phyloP scores from a whole-genome alignment of 2,329 filamentous ascomycete genomes.

The Diaporthe sp. region DNA sequence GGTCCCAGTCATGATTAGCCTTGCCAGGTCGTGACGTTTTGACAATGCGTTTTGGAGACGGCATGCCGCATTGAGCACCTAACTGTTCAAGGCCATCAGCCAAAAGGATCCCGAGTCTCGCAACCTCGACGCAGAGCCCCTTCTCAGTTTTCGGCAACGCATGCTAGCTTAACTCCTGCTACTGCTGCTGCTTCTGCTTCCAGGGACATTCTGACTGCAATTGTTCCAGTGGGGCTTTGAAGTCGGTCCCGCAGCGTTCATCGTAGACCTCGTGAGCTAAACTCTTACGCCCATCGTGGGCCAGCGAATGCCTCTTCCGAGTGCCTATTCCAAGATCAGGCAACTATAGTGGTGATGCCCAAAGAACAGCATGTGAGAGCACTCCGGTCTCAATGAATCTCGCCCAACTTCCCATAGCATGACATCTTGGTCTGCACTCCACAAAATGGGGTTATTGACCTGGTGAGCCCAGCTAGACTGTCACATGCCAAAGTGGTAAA shows the following conservation, averaged over 20 bases:
- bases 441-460: background rate
- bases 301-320: background rate
- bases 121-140: background rate
- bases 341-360: background rate
- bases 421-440: too few species aligned
- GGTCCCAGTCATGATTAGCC: background rate
- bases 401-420: background rate
- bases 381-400: background rate
- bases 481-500: background rate
- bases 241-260: background rate
- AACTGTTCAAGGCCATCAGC: background rate
- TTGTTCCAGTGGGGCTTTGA: background rate
- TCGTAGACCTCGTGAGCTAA: background rate
- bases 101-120: too few species aligned
- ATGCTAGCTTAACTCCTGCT: background rate
- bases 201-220: background rate
- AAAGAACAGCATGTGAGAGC: background rate
- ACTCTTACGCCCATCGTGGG: background rate
- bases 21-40: constrained; percentile 1
- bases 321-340: background rate
- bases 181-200: background rate
- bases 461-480: background rate
- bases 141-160: background rate
- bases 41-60: background rate
- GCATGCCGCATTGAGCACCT: background rate